Evolutionary conservation across 2,329 filamentous ascomycete species (phyloP).

Genomic region (Canariomyces notabilis): DNA sequence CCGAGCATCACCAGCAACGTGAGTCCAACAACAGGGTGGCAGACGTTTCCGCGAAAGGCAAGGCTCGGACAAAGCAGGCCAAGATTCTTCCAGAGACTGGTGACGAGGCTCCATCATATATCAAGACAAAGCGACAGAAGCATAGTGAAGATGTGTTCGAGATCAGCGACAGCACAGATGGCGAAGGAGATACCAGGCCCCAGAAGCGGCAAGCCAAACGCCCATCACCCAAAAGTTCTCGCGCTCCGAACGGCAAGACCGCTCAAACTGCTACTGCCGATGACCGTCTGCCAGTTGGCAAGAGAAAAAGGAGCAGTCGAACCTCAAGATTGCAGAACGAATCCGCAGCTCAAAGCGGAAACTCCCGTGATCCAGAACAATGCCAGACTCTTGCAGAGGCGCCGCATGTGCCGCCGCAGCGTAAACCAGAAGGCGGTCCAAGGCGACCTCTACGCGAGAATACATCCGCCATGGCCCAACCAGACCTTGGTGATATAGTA

Average conservation of each 20-base stretch:
- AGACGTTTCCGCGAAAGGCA: not conserved
- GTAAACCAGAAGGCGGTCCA: not conserved
- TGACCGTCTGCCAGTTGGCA: too few species aligned
- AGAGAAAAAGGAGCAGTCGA: too few species aligned
- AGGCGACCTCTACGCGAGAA: not conserved
- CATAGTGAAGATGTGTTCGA: not conserved
- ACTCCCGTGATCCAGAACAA: too few species aligned
- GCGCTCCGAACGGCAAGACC: too few species aligned
- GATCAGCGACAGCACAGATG: constrained; percentile 8
- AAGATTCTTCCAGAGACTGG: not conserved
- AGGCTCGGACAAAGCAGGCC: not conserved
- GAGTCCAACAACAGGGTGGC: not conserved
- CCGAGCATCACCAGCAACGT: not conserved
- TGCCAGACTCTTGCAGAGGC: too few species aligned
- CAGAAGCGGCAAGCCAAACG: constrained; percentile 3
- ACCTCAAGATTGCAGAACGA: too few species aligned
- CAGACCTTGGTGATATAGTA: not conserved
- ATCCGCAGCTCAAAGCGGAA: not conserved
- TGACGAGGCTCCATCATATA: not conserved
- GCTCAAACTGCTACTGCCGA: not conserved
- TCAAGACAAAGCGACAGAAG: not conserved
- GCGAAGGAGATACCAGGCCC: not conserved
- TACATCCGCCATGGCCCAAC: not conserved
- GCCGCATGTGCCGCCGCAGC: too few species aligned
- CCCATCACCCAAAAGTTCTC: not conserved